These are phyloP conservation scores for Umbelopsis sp. DNA, from an alignment of 192 early-diverging fungal species.

Conservation along the genomic window DNA sequence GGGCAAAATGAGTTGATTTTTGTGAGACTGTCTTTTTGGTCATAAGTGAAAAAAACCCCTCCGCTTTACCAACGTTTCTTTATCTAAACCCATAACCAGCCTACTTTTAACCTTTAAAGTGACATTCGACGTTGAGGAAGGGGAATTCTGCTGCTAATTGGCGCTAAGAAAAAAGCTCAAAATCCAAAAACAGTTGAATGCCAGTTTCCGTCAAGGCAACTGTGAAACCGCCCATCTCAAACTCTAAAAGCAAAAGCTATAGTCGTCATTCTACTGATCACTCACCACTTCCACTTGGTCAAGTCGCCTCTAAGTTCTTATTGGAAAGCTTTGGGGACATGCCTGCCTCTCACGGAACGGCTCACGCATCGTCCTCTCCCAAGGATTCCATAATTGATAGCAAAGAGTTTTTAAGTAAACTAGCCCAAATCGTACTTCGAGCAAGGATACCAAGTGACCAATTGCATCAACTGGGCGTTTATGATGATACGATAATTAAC, in stretches of 20 bases:
- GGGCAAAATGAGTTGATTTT: not conserved
- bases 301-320: constrained; percentile 4
- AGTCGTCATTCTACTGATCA: not conserved
- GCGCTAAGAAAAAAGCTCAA: no score
- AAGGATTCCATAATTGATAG: not conserved
- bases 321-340: constrained; percentile 17
- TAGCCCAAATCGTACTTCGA: constrained; percentile 6
- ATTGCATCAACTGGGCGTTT: not conserved
- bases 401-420: constrained; percentile 6
- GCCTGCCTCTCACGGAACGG: not conserved
- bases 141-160: no score
- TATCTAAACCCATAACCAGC: not conserved
- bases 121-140: no score
- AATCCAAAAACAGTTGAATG: not conserved
- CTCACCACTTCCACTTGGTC: not conserved
- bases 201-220: constrained; percentile 7
- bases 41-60: not conserved
- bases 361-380: not conserved
- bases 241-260: not conserved
- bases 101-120: not conserved
- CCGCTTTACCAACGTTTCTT: not conserved
- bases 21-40: not conserved
- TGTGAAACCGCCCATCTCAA: not conserved
- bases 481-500: not conserved
- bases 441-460: constrained; percentile 5